Evolutionary conservation across 352 stramenopile genomes (phyloP).

Genomic region (Elongisporangium prolatum): DNA sequence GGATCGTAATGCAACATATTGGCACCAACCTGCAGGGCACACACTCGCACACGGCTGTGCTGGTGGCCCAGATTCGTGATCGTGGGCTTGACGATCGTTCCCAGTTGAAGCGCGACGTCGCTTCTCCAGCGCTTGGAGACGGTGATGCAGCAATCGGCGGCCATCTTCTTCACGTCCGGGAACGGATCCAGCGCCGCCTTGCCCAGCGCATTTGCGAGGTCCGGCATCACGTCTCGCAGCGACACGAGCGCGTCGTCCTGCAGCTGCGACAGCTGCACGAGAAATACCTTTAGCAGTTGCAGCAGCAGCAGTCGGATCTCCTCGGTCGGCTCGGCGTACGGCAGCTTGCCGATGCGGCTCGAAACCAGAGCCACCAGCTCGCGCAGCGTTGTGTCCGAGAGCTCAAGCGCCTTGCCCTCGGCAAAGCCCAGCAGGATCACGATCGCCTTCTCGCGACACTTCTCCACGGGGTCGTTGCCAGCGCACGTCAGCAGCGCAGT

Average conservation of each 20-base stretch:
- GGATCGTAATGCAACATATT: background rate
- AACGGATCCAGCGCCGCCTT: conserved; percentile 75
- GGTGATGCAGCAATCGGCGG: conserved; percentile 53
- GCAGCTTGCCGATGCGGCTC: conserved; percentile 65
- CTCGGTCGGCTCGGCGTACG: conserved; percentile 74
- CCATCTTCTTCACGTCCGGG: conserved; percentile 78
- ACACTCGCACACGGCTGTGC: conserved; percentile 75
- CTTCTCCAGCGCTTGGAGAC: conserved; percentile 45
- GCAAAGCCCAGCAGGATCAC: conserved; percentile 52
- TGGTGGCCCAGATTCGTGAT: conserved; percentile 74
- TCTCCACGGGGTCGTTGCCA: conserved; percentile 54
- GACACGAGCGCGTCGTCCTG: conserved; percentile 12
- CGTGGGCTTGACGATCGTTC: conserved; percentile 58
- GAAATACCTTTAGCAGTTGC: conserved; percentile 43
- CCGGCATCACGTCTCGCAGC: conserved; percentile 52
- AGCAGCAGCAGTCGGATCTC: conserved; percentile 76
- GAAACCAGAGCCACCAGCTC: conserved; percentile 44
- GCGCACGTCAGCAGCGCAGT: conserved; percentile 45
- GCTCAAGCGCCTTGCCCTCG: conserved; percentile 40
- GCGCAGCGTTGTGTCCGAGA: conserved; percentile 29
- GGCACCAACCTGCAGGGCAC: conserved; percentile 45
- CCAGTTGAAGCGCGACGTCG: conserved; percentile 64
- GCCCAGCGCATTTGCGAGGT: conserved; percentile 63
- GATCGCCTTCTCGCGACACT: conserved; percentile 71
- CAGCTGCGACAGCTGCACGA: conserved; percentile 40